Evolutionary conservation across 495 filamentous ascomycete genomes (phyloP).

Genomic region (Xylaria intraflava): DNA sequence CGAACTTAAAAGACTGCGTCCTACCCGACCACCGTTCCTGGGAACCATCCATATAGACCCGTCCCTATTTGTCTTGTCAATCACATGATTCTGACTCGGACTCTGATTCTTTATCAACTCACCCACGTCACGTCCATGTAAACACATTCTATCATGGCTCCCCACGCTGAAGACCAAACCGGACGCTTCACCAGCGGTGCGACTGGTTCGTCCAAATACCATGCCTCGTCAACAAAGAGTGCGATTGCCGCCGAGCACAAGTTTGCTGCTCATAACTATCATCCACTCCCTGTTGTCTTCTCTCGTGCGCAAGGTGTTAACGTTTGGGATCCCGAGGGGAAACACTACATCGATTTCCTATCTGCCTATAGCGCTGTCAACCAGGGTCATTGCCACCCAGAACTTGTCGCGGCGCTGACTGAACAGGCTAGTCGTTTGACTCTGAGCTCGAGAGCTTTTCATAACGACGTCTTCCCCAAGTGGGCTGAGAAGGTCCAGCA

Average conservation of each 20-base stretch:
- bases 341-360: constrained; percentile 95
- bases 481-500: constrained; percentile 89
- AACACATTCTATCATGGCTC: constrained; percentile 41
- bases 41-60: not conserved
- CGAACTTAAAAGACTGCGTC: constrained; percentile 9
- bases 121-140: not conserved
- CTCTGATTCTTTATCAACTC: not conserved
- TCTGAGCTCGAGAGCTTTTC: constrained; percentile 90
- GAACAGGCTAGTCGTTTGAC: constrained; percentile 89
- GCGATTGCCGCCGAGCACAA: constrained; percentile 76
- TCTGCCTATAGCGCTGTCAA: constrained; percentile 98
- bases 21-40: not conserved
- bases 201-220: constrained; percentile 51
- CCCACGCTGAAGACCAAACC: constrained; percentile 44
- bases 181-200: constrained; percentile 26
- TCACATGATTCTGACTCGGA: not conserved
- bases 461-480: constrained; percentile 97
- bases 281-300: constrained; percentile 91
- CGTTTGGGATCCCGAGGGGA: constrained; percentile 97
- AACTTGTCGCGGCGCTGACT: constrained; percentile 79
- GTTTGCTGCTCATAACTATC: constrained; percentile 97
- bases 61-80: not conserved
- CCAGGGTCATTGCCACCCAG: constrained; percentile 97
- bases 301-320: constrained; percentile 71
- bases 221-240: constrained; percentile 68